A percentile compares a stretch with the other conserved stretches of the same genome.
These are phyloP conservation scores for Mortierella sp. DNA, from an alignment of 371 early-diverging fungal species.

Conservation along the genomic window DNA sequence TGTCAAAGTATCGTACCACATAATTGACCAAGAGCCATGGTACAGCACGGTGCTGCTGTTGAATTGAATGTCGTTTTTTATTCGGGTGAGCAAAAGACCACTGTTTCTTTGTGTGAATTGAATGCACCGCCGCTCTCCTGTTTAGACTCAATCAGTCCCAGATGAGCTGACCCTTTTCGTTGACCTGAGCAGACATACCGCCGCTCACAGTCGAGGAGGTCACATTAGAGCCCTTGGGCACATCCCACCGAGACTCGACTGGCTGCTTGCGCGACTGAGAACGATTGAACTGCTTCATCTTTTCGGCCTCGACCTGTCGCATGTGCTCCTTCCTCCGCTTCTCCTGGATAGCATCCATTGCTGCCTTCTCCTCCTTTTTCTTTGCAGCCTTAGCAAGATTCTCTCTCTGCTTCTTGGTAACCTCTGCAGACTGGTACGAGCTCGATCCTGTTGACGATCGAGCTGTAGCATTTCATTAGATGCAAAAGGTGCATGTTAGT, in stretches of 20 bases:
- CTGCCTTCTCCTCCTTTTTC: slow-evolving; percentile 52
- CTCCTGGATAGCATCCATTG: slow-evolving; percentile 45
- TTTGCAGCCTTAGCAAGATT: slow-evolving; percentile 54
- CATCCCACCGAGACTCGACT: slow-evolving; percentile 34
- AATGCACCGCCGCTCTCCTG: too few relatives aligned
- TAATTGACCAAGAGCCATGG: background rate
- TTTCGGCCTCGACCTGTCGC: slow-evolving; percentile 51
- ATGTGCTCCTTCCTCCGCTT: slow-evolving; percentile 45
- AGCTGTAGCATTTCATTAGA: slow-evolving; percentile 12
- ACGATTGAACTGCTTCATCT: slow-evolving; percentile 56
- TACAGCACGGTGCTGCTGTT: background rate
- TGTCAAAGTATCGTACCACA: background rate
- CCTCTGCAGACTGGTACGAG: slow-evolving; percentile 34
- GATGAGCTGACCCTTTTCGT: slow-evolving; percentile 32
- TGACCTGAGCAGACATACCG: slow-evolving; percentile 24
- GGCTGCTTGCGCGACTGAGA: slow-evolving; percentile 45
- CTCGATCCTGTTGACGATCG: slow-evolving; percentile 32
- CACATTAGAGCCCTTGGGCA: slow-evolving; percentile 23
- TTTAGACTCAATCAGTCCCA: slow-evolving; percentile 40
- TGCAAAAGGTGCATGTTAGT: background rate
- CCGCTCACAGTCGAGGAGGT: slow-evolving; percentile 35
- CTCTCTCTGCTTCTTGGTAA: slow-evolving; percentile 56
- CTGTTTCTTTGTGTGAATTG: background rate
- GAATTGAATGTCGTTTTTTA: background rate
- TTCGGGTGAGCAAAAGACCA: background rate